Evolutionary conservation across 805 yeast genomes (phyloP), one percentile per base, ranked within the genome.

Genomic region (Starmerella stellata): DNA sequence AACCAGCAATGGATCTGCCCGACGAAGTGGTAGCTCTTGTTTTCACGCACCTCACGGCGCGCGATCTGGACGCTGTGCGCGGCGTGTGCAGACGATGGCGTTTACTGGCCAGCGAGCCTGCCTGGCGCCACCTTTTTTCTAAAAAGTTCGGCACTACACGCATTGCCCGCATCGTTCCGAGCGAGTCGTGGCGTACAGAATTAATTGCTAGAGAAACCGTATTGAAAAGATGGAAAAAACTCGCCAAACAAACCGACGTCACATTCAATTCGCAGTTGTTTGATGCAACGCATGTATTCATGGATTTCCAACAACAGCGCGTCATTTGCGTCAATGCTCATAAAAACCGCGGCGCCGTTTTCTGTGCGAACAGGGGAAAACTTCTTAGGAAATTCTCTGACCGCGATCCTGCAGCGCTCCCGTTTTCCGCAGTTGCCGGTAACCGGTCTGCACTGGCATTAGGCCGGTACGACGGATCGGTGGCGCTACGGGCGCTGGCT

Each of bases 51-150:
- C 38, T 44, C 9, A 37, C 46, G 13, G 34, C 36, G 13, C 31
- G 28, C 29, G 48, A 44, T 30, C 43, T 56, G 27, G 59, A 52
- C 37, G 35, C 34, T 3, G 49, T 42, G 7, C 44, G 45, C 36
- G 37, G 47, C 28, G 60, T 55, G 15, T 55, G 59, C 44, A 38
- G 42, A 7, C 35, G 35, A 13, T 57, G 60, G 60, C 42, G 44
- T 35, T 41, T 39, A 2, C 43, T 46, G 15, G 47, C 52, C n/a
- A 44, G 52, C 38, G 59, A 56, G 23, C 40, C 46, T 3, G 42
- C 51, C n/a, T 57, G 59, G 59, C 34, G 49, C 29, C 48, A 40
- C 25, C 42, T 46, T 19, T 57, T 57, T 36, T 35, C 19, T 15
- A 42, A 44, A 28, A 40, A 41, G 25, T 57, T 43, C 42, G 48